A percentile compares a stretch with the other conserved stretches of the same genome.
Evolutionary conservation across 257 asterid genomes (phyloP).

Genomic region (Primulina huaijiensis): DNA sequence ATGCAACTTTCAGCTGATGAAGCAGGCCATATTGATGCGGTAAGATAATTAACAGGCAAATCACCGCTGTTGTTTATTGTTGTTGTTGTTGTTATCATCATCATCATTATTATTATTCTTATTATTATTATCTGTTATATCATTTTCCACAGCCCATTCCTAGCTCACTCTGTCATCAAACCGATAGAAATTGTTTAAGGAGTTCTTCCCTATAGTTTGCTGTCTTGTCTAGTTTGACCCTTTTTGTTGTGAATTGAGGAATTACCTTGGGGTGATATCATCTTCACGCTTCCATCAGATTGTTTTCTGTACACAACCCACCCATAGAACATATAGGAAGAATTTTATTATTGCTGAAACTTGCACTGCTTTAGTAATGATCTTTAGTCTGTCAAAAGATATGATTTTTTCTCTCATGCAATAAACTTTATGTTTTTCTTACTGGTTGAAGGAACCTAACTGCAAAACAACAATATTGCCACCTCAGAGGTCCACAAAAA

Average conservation of each 20-base stretch:
- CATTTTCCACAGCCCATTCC: too few species aligned
- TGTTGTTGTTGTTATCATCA: too few species aligned
- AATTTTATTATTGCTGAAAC: too few species aligned
- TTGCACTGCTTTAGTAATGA: background rate
- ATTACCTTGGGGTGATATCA: too few species aligned
- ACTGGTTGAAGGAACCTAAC: background rate
- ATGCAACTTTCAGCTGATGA: slow-evolving; percentile 60
- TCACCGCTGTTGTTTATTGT: slow-evolving; percentile 28
- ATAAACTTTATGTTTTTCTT: background rate
- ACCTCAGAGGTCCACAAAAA: background rate
- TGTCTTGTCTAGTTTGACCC: background rate
- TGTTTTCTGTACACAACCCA: too few species aligned
- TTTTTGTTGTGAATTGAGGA: background rate
- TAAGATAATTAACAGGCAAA: slow-evolving; percentile 64
- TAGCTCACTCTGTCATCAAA: too few species aligned
- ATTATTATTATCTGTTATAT: too few species aligned
- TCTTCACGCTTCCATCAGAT: too few species aligned
- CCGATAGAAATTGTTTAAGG: slow-evolving; percentile 7
- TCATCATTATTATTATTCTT: too few species aligned
- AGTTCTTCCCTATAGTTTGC: background rate
- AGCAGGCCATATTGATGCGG: slow-evolving; percentile 49
- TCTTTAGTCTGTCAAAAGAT: slow-evolving; percentile 1
- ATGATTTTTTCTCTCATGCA: background rate
- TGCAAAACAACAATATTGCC: slow-evolving; percentile 7
- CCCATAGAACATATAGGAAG: too few species aligned